These are phyloP conservation scores for Chlorella sp. DNA, from an alignment of 139 green algal species.

Conservation along the genomic window DNA sequence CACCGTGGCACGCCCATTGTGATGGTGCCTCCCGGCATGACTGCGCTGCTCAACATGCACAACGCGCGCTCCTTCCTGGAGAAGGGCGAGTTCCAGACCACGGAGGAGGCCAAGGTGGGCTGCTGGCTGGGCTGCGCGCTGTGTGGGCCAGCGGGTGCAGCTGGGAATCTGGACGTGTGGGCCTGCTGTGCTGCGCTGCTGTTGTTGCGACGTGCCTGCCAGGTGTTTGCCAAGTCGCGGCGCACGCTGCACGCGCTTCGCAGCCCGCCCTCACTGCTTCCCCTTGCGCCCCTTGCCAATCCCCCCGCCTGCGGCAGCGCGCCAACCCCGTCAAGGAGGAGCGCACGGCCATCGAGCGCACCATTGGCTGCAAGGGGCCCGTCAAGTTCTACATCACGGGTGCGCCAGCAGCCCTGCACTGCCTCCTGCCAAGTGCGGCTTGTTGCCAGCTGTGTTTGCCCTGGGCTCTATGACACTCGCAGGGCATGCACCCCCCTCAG, in stretches of 20 bases:
- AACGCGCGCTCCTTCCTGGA: slow-evolving; percentile 65
- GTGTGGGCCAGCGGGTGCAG: neutral
- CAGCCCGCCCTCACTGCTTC: no score
- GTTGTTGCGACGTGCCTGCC: no score
- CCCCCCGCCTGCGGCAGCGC: no score
- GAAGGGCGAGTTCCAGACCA: slow-evolving; percentile 49
- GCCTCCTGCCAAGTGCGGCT: neutral
- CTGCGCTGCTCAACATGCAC: slow-evolving; percentile 72
- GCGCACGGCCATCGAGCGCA: slow-evolving; percentile 36
- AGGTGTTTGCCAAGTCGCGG: no score
- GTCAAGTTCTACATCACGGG: slow-evolving; percentile 37
- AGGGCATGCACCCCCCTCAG: no score
- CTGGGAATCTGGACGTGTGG: no score
- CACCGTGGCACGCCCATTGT: slow-evolving; percentile 57
- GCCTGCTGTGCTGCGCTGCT: no score
- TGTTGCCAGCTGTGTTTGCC: no score
- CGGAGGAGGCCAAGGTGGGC: slow-evolving; percentile 39
- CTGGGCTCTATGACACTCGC: no score
- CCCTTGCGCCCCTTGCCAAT: neutral
- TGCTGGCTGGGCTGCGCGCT: neutral
- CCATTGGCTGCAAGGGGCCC: slow-evolving; percentile 52
- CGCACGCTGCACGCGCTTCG: no score
- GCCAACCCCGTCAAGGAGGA: slow-evolving; percentile 3
- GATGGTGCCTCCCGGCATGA: slow-evolving; percentile 63
- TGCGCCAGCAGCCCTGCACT: neutral